Evolutionary conservation across 2,329 filamentous ascomycete species (phyloP).

Genomic region (Colletotrichum sojae): DNA sequence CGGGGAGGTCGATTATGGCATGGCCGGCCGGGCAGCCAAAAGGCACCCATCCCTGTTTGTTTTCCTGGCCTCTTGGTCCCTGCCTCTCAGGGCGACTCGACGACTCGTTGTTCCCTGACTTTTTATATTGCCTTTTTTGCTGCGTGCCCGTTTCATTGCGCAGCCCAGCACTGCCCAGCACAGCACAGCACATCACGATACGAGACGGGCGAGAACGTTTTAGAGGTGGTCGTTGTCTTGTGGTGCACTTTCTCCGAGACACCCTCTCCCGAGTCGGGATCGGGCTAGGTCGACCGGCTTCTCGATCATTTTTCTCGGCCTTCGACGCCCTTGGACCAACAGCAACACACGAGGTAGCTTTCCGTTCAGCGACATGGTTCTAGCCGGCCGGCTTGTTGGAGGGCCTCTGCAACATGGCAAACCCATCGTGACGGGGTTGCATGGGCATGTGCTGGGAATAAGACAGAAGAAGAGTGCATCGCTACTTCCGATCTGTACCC

Average conservation of each 20-base stretch:
- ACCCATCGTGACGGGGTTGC: neutral
- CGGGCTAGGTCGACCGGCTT: slow-evolving; percentile 10
- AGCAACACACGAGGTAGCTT: neutral
- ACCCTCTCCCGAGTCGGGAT: slow-evolving; percentile 13
- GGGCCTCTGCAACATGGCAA: neutral
- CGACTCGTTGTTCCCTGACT: slow-evolving; percentile 23
- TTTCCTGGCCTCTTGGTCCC: slow-evolving; percentile 22
- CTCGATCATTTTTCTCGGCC: neutral
- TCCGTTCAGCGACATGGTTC: neutral
- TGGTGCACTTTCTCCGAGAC: neutral
- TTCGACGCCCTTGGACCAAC: neutral
- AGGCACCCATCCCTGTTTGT: slow-evolving; percentile 8
- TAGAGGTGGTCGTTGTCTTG: neutral
- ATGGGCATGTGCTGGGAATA: neutral
- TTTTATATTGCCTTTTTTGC: slow-evolving; percentile 16
- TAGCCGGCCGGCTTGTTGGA: neutral
- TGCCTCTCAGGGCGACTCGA: neutral
- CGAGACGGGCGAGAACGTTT: neutral
- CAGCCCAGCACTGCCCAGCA: neutral
- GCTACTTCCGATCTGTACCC: too few relatives aligned
- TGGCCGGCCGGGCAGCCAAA: neutral
- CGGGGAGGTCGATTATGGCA: slow-evolving; percentile 12
- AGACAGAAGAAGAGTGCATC: neutral
- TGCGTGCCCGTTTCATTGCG: slow-evolving; percentile 7
- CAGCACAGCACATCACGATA: neutral